These are phyloP conservation scores for Pascua sp. DNA, from an alignment of 1,284 basidiomycete species.

Conservation along the genomic window DNA sequence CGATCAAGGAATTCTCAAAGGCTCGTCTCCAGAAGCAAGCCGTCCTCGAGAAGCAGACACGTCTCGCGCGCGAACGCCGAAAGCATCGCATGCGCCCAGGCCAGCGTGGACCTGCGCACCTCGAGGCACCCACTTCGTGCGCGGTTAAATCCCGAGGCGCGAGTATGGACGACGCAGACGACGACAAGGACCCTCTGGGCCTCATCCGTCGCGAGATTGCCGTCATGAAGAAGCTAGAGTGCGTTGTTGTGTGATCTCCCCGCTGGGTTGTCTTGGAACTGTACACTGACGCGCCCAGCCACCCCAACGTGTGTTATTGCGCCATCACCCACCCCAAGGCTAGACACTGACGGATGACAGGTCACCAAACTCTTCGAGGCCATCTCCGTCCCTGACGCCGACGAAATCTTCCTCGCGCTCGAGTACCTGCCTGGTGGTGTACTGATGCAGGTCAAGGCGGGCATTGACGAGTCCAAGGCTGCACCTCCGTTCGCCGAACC, in stretches of 20 bases:
- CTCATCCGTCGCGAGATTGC: constrained; percentile 50
- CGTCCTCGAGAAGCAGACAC: constrained; percentile 31
- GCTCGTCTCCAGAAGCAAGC: constrained; percentile 43
- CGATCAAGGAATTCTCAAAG: constrained; percentile 52
- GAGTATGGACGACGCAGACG: background rate
- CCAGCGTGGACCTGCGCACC: background rate
- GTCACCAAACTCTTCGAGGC: constrained; percentile 57
- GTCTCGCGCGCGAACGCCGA: constrained; percentile 11
- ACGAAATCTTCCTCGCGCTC: constrained; percentile 56
- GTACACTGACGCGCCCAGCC: constrained; percentile 24
- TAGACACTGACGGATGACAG: constrained; percentile 27
- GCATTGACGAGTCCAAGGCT: constrained; percentile 39
- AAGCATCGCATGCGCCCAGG: constrained; percentile 4
- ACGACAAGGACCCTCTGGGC: constrained; percentile 38
- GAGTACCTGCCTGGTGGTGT: constrained; percentile 55
- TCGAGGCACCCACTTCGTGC: background rate
- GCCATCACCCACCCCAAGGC: background rate
- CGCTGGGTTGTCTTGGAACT: background rate
- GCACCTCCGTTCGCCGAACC: constrained; percentile 34
- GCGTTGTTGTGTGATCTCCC: constrained; percentile 13
- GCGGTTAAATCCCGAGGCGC: too few species aligned
- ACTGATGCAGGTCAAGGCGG: constrained; percentile 51
- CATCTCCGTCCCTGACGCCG: constrained; percentile 55
- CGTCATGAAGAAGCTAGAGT: constrained; percentile 53
- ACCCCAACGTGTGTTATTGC: constrained; percentile 41